Conservation (phyloP, 78 protist genomes). For the Emiliania huxleyi region DNA sequence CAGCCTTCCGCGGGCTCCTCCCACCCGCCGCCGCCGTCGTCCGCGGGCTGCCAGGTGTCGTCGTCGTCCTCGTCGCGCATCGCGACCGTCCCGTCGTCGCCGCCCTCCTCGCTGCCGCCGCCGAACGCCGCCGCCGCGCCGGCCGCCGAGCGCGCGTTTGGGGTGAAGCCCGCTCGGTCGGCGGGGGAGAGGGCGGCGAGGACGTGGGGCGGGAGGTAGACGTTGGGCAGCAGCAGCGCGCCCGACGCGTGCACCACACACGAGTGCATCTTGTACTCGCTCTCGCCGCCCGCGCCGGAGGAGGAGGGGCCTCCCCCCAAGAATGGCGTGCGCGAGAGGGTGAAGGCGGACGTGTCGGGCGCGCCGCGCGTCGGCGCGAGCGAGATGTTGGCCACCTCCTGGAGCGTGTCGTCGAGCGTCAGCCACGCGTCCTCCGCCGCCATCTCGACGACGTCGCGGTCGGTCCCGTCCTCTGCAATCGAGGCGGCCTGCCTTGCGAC, state of each 20-base stretch:
- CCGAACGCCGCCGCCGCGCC: too few relatives aligned
- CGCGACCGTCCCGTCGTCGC: not conserved
- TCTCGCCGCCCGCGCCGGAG: too few relatives aligned
- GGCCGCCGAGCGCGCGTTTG: too few relatives aligned
- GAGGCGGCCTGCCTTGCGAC: not conserved
- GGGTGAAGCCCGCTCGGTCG: not conserved
- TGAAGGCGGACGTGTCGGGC: not conserved
- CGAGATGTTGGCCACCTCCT: constrained; percentile 2
- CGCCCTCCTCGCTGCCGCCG: not conserved
- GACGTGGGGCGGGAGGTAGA: not conserved
- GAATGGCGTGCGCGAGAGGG: not conserved
- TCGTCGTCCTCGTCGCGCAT: not conserved
- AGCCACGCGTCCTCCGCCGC: not conserved
- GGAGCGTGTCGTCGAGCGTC: constrained; percentile 24
- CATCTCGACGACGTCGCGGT: not conserved
- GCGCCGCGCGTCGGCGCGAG: not conserved
- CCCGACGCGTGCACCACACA: not conserved
- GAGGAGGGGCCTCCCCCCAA: not conserved
- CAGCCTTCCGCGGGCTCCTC: too few relatives aligned
- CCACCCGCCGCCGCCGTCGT: not conserved
- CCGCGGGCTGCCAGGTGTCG: not conserved
- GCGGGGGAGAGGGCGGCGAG: not conserved
- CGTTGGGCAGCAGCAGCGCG: not conserved
- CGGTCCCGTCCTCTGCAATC: not conserved
- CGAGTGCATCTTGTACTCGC: not conserved